Base-by-base conservation (phyloP, 148 eudicot species). In the Drosera capensis region DNA sequence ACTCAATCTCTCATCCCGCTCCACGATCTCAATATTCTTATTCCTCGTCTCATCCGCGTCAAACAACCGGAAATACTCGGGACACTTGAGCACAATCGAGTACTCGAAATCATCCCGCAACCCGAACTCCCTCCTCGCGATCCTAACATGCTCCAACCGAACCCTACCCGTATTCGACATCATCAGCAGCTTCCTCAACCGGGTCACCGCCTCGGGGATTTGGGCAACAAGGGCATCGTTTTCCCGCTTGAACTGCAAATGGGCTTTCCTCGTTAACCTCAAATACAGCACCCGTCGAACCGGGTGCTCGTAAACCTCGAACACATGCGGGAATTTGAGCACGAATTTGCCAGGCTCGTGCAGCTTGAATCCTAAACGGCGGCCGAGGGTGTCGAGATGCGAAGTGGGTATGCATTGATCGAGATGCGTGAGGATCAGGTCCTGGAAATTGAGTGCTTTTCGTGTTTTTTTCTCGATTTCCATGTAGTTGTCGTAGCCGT, bases 241-340 rank as follows among this genome's bases (percentile, higher is more conserved):
- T 57, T 90, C 99, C 53, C 67, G 77, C 18, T 85, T 66, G 48
- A 90, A 75, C 65, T 85, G 99, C 18, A 55, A 47, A 29, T 36
- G 64, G 36, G 85, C 85, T 48, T 73, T 75, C n/a, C 93, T 62
- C 36, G 95, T 73, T 5, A 90, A 68, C n/a, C 99, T 40, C 46
- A 80, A 71, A 65, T 80, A 81, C 24, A 90, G 66, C 1, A 85
- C 78, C 49, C 99, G 58, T 60, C 78, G 95, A 64, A 90, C 95
- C 1, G 99, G 99, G 73, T 90, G 99, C 20, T 84, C 99, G 38
- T 80, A 85, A 43, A 90, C 64, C 42, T 90, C 93, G 48, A 90
- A 90, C 17, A 90, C 60, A 39, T 71, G 78, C 14, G 97, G 93
- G 54, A 80, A 80, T 64, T 84, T 88, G 62, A 88, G 95, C 20